These are phyloP conservation scores for Mycena sanguinolenta DNA, from an alignment of 768 basidiomycete genomes.

Conservation along the genomic window DNA sequence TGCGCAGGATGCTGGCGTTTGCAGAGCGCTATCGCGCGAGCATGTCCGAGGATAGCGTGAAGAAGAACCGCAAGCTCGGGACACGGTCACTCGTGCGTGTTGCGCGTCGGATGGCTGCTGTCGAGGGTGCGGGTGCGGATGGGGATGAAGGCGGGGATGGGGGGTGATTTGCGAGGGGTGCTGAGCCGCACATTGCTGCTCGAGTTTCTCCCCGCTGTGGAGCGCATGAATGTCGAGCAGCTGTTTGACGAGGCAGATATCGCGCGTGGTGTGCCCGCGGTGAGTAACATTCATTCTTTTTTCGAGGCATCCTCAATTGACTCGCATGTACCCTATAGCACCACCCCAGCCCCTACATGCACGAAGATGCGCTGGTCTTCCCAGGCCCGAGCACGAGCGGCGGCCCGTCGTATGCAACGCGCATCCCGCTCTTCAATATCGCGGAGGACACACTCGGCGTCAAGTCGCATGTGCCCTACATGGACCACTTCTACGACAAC, in stretches of 20 bases:
- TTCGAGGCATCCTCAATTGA: not conserved
- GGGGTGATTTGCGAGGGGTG: constrained; percentile 59
- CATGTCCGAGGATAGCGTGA: constrained; percentile 66
- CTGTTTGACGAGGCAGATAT: constrained; percentile 67
- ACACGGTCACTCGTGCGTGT: constrained; percentile 72
- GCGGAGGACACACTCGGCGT: constrained; percentile 66
- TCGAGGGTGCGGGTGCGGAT: constrained; percentile 50
- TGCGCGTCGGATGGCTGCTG: constrained; percentile 61
- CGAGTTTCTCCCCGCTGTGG: constrained; percentile 73
- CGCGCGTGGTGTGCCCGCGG: constrained; percentile 54
- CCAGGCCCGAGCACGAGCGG: constrained; percentile 55
- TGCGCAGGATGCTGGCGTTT: constrained; percentile 62
- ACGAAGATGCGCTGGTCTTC: constrained; percentile 58
- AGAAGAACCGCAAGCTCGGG: constrained; percentile 75
- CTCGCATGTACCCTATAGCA: constrained; percentile 49
- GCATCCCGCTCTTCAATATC: constrained; percentile 64
- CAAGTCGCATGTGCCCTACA: constrained; percentile 72
- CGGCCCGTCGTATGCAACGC: constrained; percentile 47
- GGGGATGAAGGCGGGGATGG: not conserved
- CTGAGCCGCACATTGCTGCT: constrained; percentile 65
- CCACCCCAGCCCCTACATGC: constrained; percentile 60
- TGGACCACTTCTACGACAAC: constrained; percentile 81
- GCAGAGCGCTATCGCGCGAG: constrained; percentile 70
- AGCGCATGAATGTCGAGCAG: constrained; percentile 65
- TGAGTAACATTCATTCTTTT: constrained; percentile 42